These are phyloP conservation scores for Sanguinoderma infundibulare DNA, from an alignment of 1,284 basidiomycete species.

Conservation along the genomic window DNA sequence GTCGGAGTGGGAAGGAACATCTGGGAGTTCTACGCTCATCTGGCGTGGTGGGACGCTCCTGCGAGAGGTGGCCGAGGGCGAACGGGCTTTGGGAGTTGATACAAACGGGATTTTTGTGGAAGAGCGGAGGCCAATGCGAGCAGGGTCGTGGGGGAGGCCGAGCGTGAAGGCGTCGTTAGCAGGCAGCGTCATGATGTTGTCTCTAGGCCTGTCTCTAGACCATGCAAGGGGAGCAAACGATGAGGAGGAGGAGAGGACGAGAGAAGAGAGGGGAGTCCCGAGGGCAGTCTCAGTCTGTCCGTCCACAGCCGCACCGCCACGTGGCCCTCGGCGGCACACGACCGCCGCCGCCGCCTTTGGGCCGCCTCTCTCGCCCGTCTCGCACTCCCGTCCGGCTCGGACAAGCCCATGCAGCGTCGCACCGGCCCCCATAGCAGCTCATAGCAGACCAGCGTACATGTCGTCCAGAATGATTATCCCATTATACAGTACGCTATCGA, in stretches of 20 bases:
- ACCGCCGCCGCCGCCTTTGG: too few relatives aligned
- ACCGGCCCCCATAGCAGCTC: not conserved
- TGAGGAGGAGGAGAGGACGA: not conserved
- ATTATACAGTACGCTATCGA: constrained; percentile 2
- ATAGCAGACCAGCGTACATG: not conserved
- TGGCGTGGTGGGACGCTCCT: constrained; percentile 11
- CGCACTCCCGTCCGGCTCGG: not conserved
- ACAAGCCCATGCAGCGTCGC: not conserved
- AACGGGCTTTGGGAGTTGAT: constrained; percentile 27
- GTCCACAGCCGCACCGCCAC: not conserved
- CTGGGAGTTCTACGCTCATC: constrained; percentile 19
- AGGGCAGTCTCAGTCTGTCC: too few relatives aligned
- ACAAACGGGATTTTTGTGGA: constrained; percentile 50
- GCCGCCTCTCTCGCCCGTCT: not conserved
- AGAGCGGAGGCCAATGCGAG: constrained; percentile 45
- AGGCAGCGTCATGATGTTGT: constrained; percentile 46
- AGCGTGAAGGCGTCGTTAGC: constrained; percentile 58
- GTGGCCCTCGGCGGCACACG: not conserved
- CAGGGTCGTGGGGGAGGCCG: constrained; percentile 46
- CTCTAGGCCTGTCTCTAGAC: not conserved
- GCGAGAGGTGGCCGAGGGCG: constrained; percentile 21
- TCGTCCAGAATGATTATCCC: not conserved
- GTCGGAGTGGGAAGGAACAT: not conserved
- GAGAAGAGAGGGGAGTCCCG: not conserved
- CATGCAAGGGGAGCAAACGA: not conserved